Conservation (phyloP, 2,329 filamentous ascomycete species). For the Akanthomyces lecanii region DNA sequence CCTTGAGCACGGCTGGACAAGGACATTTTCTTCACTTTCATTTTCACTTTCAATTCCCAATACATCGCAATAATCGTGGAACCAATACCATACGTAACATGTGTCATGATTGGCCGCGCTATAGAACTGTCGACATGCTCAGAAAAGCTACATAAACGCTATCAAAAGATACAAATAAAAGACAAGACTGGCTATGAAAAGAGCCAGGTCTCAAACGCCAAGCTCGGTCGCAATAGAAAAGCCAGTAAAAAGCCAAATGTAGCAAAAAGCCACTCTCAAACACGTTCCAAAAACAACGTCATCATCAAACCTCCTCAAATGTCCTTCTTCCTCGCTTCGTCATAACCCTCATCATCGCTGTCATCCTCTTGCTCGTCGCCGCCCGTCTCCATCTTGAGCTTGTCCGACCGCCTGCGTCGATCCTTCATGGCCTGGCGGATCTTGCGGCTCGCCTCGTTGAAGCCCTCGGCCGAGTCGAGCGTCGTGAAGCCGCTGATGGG, state of each 20-base stretch:
- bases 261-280: not conserved
- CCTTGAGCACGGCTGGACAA: no score
- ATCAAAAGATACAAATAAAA: not conserved
- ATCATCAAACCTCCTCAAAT: slow-evolving; percentile 20
- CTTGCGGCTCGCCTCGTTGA: slow-evolving; percentile 79
- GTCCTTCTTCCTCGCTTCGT: slow-evolving; percentile 42
- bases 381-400: slow-evolving; percentile 35
- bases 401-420: slow-evolving; percentile 50
- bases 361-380: slow-evolving; percentile 33
- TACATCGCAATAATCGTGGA: not conserved
- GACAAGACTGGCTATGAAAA: not conserved
- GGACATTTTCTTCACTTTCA: no score
- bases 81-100: no score
- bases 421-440: slow-evolving; percentile 79
- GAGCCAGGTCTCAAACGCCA: not conserved
- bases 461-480: slow-evolving; percentile 62
- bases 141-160: not conserved
- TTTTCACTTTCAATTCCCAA: no score
- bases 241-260: not conserved
- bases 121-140: not conserved
- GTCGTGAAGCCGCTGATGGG: slow-evolving; percentile 66
- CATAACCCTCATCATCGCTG: slow-evolving; percentile 40
- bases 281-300: not conserved
- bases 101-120: no score
- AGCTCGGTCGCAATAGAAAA: not conserved